Conservation (phyloP, 2,329 filamentous ascomycete species). For the Mycocentrospora acerina region DNA sequence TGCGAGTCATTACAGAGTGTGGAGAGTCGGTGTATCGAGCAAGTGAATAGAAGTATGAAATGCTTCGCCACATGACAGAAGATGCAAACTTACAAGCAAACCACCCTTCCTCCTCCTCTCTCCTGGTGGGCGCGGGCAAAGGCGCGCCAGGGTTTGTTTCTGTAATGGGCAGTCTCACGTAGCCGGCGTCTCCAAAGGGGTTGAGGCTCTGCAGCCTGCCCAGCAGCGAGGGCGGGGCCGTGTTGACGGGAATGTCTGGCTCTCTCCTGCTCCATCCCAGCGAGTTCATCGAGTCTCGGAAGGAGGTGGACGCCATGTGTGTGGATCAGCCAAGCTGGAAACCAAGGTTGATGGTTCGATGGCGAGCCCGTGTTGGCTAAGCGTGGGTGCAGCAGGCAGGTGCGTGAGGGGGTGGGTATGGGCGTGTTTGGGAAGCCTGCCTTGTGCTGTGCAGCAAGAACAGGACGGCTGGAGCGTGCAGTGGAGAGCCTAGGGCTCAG, state of each 20-base stretch:
- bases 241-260: slow-evolving; percentile 73
- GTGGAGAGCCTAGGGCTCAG: slow-evolving; percentile 11
- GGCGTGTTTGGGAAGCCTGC: slow-evolving; percentile 13
- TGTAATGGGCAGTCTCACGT: slow-evolving; percentile 85
- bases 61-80: slow-evolving; percentile 24
- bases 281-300: slow-evolving; percentile 92
- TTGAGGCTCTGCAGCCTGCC: slow-evolving; percentile 82
- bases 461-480: slow-evolving; percentile 9
- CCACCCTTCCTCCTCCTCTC: slow-evolving; percentile 94
- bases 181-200: slow-evolving; percentile 82
- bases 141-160: slow-evolving; percentile 76
- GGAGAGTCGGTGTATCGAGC: not conserved
- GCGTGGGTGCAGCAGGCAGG: too few species aligned
- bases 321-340: slow-evolving; percentile 3
- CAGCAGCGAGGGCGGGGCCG: slow-evolving; percentile 71
- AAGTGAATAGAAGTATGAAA: too few species aligned
- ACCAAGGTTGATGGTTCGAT: not conserved
- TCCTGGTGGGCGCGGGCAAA: slow-evolving; percentile 76
- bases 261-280: slow-evolving; percentile 91
- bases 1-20: slow-evolving; percentile 11
- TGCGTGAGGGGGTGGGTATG: slow-evolving; percentile 7
- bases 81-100: slow-evolving; percentile 77
- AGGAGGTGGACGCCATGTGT: slow-evolving; percentile 80
- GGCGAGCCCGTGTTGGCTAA: too few species aligned
- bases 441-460: slow-evolving; percentile 14